Evolutionary conservation across 352 stramenopile species (phyloP), one percentile per base, ranked within the genome.

Genomic region (Phytopythium vexans): DNA sequence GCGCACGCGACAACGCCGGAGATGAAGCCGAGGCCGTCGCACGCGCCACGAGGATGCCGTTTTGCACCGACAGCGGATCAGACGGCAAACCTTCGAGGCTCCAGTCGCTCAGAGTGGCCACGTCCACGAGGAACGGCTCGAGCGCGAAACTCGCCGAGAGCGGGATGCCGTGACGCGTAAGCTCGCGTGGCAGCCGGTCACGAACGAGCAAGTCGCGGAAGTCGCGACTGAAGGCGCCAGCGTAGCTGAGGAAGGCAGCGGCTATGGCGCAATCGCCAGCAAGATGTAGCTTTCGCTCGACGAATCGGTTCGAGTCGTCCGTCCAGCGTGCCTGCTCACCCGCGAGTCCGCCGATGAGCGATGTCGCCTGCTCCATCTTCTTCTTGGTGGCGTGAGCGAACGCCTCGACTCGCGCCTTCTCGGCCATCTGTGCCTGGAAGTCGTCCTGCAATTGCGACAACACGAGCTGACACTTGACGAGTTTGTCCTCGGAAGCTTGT

Each of bases 351-450:
- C 77, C 83, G 56, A 97, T 97, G 3, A 97, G 65, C 5, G 80
- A 77, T 0, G 86, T 95, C 3, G 91, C 91, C 62, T 94, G 81
- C 45, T 97, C 84, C 88, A 97, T 97, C 44, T 95, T 94, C 35
- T 86, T 90, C 16, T 88, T 83, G 1, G 86, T 96, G 8, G 74
- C 73, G 33, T 68, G 62, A 2, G 90, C 89, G 42, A 90, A 92
- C 4, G 87, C 86, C 64, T 97, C 90, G 31, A 98, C 87, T 16
- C 72, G 71, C 27, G 75, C 54, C 47, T 97, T 97, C 39, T 95
- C 77, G 8, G 68, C 76, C 78, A 97, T 96, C 56, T 97, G 83
- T 6, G 74, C 65, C 61, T 98, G 86, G 49, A 97, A 98, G 34
- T 94, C 77, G 1, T 79, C 64, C 60, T 97, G 88, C 4, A 97